Percentiles rank a stretch among this genome's conserved stretches.
Conservation (phyloP, 768 basidiomycete species). For the Hemileccinum impolitum region DNA sequence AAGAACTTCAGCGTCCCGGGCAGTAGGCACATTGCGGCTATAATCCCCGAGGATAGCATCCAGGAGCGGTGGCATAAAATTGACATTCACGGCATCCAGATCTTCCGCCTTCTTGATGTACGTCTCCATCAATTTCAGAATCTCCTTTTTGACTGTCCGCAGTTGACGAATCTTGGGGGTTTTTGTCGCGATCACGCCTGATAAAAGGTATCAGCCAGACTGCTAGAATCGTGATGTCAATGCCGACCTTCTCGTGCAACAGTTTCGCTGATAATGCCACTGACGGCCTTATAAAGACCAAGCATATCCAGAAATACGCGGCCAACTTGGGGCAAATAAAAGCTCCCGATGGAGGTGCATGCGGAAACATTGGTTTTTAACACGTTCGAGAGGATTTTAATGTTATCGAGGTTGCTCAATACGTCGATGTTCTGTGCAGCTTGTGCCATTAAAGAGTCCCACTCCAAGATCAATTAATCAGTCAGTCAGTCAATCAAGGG, state of each 20-base stretch:
- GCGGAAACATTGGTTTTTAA: slow-evolving; percentile 98
- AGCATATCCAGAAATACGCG: slow-evolving; percentile 98
- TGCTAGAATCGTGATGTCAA: background rate
- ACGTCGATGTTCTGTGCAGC: slow-evolving; percentile 92
- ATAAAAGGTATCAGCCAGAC: slow-evolving; percentile 8
- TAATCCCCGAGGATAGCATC: slow-evolving; percentile 99
- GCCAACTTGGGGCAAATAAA: slow-evolving; percentile 96
- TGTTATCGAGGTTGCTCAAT: slow-evolving; percentile 84
- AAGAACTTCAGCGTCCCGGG: slow-evolving; percentile 94
- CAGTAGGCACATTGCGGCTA: slow-evolving; percentile 87
- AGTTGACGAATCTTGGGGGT: slow-evolving; percentile 94
- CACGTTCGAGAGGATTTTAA: slow-evolving; percentile 95
- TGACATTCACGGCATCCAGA: slow-evolving; percentile 85
- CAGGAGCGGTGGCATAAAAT: slow-evolving; percentile 90
- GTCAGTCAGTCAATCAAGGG: slow-evolving; percentile 5
- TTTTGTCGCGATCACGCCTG: slow-evolving; percentile 89
- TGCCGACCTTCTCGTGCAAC: slow-evolving; percentile 76
- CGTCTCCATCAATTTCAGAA: slow-evolving; percentile 94
- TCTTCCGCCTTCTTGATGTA: slow-evolving; percentile 98
- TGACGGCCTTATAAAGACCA: slow-evolving; percentile 95
- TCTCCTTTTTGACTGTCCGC: slow-evolving; percentile 97
- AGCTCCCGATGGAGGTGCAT: slow-evolving; percentile 93
- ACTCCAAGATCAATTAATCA: slow-evolving; percentile 54
- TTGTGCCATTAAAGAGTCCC: slow-evolving; percentile 97
- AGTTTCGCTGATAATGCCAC: slow-evolving; percentile 92